Evolutionary conservation across 176 grass and related monocot genomes (phyloP).

Genomic region (Thalia dealbata): DNA sequence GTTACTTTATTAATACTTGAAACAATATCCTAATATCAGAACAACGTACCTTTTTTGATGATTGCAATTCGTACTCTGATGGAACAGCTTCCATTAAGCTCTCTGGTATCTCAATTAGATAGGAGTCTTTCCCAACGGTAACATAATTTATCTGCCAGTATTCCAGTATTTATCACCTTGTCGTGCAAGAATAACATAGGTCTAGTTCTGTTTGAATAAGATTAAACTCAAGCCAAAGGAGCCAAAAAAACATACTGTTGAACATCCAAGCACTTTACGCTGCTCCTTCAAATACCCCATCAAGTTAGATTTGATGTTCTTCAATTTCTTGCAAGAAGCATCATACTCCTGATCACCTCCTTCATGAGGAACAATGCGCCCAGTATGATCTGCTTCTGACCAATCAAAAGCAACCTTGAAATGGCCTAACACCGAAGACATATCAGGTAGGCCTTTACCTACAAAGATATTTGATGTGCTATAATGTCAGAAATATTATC

Average conservation of each 20-base stretch:
- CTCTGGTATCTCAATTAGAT: slow-evolving; percentile 81
- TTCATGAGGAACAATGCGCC: slow-evolving; percentile 72
- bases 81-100: slow-evolving; percentile 54
- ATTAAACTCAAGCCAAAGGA: neutral
- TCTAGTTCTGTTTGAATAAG: slow-evolving; percentile 17
- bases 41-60: slow-evolving; percentile 66
- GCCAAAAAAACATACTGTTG: slow-evolving; percentile 33
- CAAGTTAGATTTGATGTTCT: slow-evolving; percentile 59
- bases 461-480: slow-evolving; percentile 27
- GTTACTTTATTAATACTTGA: neutral
- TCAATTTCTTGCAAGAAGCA: slow-evolving; percentile 36
- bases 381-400: slow-evolving; percentile 74
- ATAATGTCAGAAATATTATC: neutral
- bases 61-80: slow-evolving; percentile 69
- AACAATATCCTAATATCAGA: neutral
- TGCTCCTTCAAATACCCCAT: slow-evolving; percentile 73
- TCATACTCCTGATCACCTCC: slow-evolving; percentile 84
- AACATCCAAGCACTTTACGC: slow-evolving; percentile 37
- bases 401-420: slow-evolving; percentile 97
- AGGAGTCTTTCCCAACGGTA: slow-evolving; percentile 71
- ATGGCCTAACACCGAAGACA: slow-evolving; percentile 51
- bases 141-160: slow-evolving; percentile 69
- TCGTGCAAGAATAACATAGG: neutral
- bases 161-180: neutral
- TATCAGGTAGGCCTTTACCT: slow-evolving; percentile 67